These are phyloP conservation scores for Friedmanniomyces endolithicus DNA, from an alignment of 495 filamentous ascomycete species.

Conservation along the genomic window DNA sequence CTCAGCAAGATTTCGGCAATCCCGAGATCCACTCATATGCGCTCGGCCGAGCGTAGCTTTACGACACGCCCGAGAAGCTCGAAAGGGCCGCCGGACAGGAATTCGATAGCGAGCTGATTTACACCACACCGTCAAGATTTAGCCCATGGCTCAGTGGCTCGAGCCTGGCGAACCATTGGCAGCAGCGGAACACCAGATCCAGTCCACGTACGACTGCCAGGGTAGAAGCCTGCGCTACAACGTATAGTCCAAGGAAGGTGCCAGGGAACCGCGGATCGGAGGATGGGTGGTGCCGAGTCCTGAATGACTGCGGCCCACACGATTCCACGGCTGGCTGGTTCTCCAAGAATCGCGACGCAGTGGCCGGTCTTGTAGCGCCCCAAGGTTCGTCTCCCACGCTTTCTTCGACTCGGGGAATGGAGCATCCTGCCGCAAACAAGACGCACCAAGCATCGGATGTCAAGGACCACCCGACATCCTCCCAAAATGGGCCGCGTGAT, in stretches of 20 bases:
- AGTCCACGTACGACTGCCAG: constrained; percentile 45
- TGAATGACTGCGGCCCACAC: constrained; percentile 22
- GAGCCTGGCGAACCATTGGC: constrained; percentile 37
- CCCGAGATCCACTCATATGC: constrained; percentile 50
- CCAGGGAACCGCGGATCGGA: too few relatives aligned
- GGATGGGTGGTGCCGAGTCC: constrained; percentile 35
- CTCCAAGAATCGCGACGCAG: constrained; percentile 19
- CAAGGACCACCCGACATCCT: constrained; percentile 8
- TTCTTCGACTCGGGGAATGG: constrained; percentile 16
- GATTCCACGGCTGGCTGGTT: constrained; percentile 21
- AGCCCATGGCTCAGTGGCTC: constrained; percentile 20
- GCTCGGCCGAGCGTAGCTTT: constrained; percentile 52
- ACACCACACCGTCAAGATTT: constrained; percentile 40
- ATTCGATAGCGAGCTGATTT: constrained; percentile 66
- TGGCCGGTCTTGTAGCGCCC: constrained; percentile 18
- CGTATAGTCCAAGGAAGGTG: too few relatives aligned
- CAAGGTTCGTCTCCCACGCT: constrained; percentile 14
- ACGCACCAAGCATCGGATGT: constrained; percentile 13
- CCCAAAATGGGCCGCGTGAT: constrained; percentile 15
- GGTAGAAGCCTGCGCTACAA: too few relatives aligned
- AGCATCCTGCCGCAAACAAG: constrained; percentile 13
- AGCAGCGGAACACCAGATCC: constrained; percentile 46
- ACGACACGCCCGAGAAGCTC: constrained; percentile 52
- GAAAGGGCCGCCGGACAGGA: constrained; percentile 51
- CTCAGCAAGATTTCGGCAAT: constrained; percentile 24